A percentile compares a stretch with the other conserved stretches of the same genome.
Evolutionary conservation across 2,329 filamentous ascomycete genomes (phyloP).

Genomic region (Ophiostoma quercus): DNA sequence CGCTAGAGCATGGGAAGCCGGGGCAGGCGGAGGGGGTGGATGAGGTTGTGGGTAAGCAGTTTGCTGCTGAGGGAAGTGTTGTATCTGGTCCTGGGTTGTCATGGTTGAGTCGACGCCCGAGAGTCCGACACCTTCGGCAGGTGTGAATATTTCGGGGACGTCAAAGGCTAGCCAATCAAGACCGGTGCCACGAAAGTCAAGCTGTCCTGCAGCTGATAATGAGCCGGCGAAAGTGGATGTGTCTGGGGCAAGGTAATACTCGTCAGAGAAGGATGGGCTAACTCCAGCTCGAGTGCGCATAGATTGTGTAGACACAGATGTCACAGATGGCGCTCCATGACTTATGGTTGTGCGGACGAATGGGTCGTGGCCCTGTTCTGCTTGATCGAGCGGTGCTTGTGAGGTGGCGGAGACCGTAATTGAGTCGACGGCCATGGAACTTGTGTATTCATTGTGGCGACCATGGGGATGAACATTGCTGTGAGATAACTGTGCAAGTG

Average conservation of each 20-base stretch:
- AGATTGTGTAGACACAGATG: not conserved
- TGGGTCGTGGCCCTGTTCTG: not conserved
- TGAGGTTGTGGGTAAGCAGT: not conserved
- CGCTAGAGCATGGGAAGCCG: not conserved
- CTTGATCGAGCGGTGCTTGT: not conserved
- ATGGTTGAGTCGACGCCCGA: not conserved
- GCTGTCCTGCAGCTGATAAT: conserved; percentile 22
- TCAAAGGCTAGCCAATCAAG: conserved; percentile 27
- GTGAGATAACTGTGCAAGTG: not conserved
- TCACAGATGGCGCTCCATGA: not conserved
- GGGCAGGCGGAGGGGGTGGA: not conserved
- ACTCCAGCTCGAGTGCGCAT: not conserved
- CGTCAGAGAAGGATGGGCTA: conserved; percentile 23
- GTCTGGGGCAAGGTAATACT: conserved; percentile 19
- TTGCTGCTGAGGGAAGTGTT: not conserved
- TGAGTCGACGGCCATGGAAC: not conserved
- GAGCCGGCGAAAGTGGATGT: conserved; percentile 20
- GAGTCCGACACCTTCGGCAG: conserved; percentile 1
- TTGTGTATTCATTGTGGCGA: not conserved
- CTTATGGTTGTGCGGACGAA: not conserved
- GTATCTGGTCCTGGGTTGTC: not conserved
- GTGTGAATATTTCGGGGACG: conserved; percentile 17
- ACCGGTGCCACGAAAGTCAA: conserved; percentile 23
- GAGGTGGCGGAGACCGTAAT: not conserved
- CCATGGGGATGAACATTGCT: not conserved